These are phyloP conservation scores for Exophiala spinifera DNA, from an alignment of 2,329 filamentous ascomycete genomes.

Conservation along the genomic window DNA sequence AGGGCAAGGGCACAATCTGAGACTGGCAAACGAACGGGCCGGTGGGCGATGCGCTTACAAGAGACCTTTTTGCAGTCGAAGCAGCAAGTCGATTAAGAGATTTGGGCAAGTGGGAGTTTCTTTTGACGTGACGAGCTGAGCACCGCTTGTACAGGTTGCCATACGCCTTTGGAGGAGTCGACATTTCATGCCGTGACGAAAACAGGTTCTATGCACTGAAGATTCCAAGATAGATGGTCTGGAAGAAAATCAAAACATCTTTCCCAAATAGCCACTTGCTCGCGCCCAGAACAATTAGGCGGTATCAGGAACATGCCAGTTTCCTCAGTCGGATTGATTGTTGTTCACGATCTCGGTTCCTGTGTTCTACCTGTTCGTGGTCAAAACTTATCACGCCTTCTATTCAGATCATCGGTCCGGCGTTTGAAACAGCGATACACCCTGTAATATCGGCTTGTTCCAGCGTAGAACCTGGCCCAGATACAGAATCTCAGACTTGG, in stretches of 20 bases:
- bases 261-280: neutral
- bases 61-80: neutral
- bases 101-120: neutral
- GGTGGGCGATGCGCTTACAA: neutral
- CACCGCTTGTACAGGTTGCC: conserved; percentile 1
- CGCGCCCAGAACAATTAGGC: too few species aligned
- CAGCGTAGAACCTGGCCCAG: too few species aligned
- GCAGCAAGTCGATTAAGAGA: neutral
- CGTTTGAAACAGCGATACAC: too few species aligned
- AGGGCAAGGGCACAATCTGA: conserved; percentile 31
- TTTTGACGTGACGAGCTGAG: conserved; percentile 11
- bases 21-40: neutral
- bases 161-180: conserved; percentile 15
- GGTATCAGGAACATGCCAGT: too few species aligned
- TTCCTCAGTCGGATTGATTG: too few species aligned
- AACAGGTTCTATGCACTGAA: conserved; percentile 11
- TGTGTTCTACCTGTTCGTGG: too few species aligned
- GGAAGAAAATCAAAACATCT: conserved; percentile 10
- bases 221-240: conserved; percentile 17
- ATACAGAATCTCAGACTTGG: too few species aligned
- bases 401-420: too few species aligned
- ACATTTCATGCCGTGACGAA: conserved; percentile 13
- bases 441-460: too few species aligned
- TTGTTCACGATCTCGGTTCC: too few species aligned
- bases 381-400: too few species aligned